Conservation (phyloP, 2,329 filamentous ascomycete genomes). For the Phialocephala sp. region DNA sequence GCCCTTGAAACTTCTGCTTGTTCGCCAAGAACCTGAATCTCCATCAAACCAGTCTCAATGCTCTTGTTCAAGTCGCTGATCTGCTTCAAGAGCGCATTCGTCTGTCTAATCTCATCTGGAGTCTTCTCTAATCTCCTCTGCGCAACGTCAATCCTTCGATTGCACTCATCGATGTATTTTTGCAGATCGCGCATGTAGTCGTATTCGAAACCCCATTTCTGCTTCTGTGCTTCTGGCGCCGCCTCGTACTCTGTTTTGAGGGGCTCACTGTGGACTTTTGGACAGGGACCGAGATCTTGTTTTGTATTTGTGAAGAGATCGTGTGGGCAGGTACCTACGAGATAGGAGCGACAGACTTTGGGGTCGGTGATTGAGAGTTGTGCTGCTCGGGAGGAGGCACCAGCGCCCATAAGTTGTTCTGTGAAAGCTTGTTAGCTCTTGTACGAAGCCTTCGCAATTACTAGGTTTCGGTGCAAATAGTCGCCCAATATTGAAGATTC, state of each 20-base stretch:
- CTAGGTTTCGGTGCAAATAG: background rate
- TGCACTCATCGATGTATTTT: constrained; percentile 97
- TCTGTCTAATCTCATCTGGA: constrained; percentile 95
- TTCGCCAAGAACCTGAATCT: constrained; percentile 86
- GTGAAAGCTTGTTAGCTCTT: constrained; percentile 24
- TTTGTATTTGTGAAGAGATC: constrained; percentile 99
- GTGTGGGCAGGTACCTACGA: constrained; percentile 93
- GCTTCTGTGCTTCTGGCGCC: constrained; percentile 70
- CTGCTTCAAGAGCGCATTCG: constrained; percentile 83
- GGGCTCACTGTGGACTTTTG: constrained; percentile 85
- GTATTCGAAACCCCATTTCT: constrained; percentile 82
- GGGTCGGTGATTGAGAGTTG: constrained; percentile 89
- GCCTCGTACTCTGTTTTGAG: constrained; percentile 88
- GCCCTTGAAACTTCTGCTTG: constrained; percentile 80
- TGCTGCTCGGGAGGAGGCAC: constrained; percentile 73
- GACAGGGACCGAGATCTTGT: constrained; percentile 90
- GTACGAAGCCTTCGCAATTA: background rate
- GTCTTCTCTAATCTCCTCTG: constrained; percentile 95
- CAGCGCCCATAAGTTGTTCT: constrained; percentile 92
- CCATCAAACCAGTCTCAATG: constrained; percentile 81
- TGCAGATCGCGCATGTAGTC: constrained; percentile 97
- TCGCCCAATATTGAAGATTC: background rate
- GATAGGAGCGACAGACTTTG: constrained; percentile 93
- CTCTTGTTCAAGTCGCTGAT: constrained; percentile 82
- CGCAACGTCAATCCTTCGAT: constrained; percentile 87